Conservation (phyloP, 2,329 filamentous ascomycete genomes). For the Emergomyces orientalis region DNA sequence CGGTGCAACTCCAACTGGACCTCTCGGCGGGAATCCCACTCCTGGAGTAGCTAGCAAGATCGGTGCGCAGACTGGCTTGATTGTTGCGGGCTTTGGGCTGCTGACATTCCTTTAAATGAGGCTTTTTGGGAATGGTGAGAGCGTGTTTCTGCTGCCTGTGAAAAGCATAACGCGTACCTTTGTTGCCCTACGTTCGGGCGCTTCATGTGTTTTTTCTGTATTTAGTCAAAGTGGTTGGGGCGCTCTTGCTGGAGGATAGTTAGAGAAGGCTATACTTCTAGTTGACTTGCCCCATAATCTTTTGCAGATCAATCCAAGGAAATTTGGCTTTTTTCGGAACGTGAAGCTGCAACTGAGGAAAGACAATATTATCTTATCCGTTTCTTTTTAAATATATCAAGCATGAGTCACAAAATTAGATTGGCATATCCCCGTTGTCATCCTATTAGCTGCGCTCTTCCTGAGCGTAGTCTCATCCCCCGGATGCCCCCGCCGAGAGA, state of each 20-base stretch:
- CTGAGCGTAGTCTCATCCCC: too few species aligned
- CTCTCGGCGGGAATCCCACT: neutral
- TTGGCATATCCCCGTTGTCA: too few species aligned
- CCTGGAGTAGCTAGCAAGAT: neutral
- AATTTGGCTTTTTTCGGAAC: neutral
- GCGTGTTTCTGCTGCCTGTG: neutral
- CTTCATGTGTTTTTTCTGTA: neutral
- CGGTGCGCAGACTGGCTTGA: neutral
- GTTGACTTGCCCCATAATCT: neutral
- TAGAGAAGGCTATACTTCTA: neutral
- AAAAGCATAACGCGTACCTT: neutral
- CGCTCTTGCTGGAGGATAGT: neutral
- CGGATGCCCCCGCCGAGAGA: too few species aligned
- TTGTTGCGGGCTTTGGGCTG: slow-evolving; percentile 1
- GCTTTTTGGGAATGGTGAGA: neutral
- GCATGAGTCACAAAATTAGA: neutral
- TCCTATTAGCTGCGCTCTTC: too few species aligned
- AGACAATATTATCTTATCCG: neutral
- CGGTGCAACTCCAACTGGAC: neutral
- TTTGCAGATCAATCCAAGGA: neutral
- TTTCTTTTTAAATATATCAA: neutral
- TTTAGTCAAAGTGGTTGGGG: neutral
- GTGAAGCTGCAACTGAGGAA: neutral
- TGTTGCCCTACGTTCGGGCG: neutral
- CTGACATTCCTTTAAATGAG: neutral